Base-by-base conservation (phyloP, 371 early-diverging fungal genomes). In the Rhizopus sp. region DNA sequence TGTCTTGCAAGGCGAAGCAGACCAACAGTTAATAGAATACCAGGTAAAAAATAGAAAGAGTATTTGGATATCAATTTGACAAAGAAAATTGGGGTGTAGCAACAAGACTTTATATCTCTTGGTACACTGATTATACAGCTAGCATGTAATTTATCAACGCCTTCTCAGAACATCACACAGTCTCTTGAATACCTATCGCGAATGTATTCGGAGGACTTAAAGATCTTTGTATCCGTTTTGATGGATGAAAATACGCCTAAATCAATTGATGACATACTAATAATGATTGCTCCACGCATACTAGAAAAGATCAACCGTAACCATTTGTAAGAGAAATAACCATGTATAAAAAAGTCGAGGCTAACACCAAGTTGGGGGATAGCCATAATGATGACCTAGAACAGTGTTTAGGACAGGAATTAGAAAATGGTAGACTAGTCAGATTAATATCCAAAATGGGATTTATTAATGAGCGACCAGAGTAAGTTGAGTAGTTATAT, bases 391-490 rank as follows among this genome's bases (percentile, higher is more conserved):
- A 98, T 68, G 64, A 83, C 35, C 77, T 96, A 59, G 91, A 93
- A 69, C 80, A 70, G 50, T 90, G 89, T 46, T 76, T 97, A 54
- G 62, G 81, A 40, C 78, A 85, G 29, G 95, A 97, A 73, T 75
- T 93, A 44, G 92, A 95, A 74, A 98, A 97, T 68, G 95, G 92
- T n/a, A 85, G 97, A 33, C 65, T 97, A 50, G 85, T 89, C 15
- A 79, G 96, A 32, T 66, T 97, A 35, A 55, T 96, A 59, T 82
- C 84, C 69, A 95, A 96, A 73, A 81, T 97, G 58, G 95, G 93
- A 15, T 94, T 94, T 67, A 92, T 98, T 64, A 95, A 94, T 64
- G 98, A 97, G 75, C 78, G 98, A 44, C 94, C 96, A 32, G 96
- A 95, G 91, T 90, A 81, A 62, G 82, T 66, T 30, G 44, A 32